Evolutionary conservation across 2,329 filamentous ascomycete genomes (phyloP).

Genomic region (Aspergillus caelatus): DNA sequence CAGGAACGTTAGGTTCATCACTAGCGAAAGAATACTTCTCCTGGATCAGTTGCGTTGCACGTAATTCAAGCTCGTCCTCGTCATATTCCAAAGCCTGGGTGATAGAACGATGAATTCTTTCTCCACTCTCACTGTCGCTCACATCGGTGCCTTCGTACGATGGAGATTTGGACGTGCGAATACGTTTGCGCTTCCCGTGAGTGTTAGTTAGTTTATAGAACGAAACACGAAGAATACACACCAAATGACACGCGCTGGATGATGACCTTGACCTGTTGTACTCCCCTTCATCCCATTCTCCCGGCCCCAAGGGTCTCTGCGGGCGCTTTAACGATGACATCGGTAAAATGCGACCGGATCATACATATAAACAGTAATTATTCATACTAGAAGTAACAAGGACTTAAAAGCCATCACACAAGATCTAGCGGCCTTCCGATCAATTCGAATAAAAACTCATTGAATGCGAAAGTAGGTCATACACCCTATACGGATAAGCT

Average conservation of each 20-base stretch:
- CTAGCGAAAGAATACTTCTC: slow-evolving; percentile 50
- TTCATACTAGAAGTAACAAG: not conserved
- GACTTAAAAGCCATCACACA: not conserved
- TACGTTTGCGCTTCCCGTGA: slow-evolving; percentile 45
- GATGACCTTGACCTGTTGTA: slow-evolving; percentile 28
- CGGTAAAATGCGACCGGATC: slow-evolving; percentile 10
- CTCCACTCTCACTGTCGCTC: slow-evolving; percentile 27
- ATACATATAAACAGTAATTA: not conserved
- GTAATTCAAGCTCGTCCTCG: slow-evolving; percentile 54
- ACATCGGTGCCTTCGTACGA: slow-evolving; percentile 18
- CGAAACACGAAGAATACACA: slow-evolving; percentile 22
- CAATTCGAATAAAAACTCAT: not conserved
- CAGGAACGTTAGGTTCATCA: slow-evolving; percentile 70
- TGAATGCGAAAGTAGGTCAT: not conserved
- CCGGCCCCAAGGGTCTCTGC: slow-evolving; percentile 33
- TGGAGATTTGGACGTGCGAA: slow-evolving; percentile 37
- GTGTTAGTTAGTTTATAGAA: slow-evolving; percentile 16
- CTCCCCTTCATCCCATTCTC: slow-evolving; percentile 33
- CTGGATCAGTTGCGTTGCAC: slow-evolving; percentile 66
- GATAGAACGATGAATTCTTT: slow-evolving; percentile 15
- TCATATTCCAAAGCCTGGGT: slow-evolving; percentile 31
- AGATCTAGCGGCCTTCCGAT: not conserved
- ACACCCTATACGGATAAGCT: not conserved
- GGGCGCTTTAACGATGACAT: slow-evolving; percentile 51
- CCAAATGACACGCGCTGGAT: slow-evolving; percentile 33